Evolutionary conservation across 2,329 filamentous ascomycete species (phyloP), one percentile per base, ranked within the genome.

Genomic region (Dactylonectria estremocensis): DNA sequence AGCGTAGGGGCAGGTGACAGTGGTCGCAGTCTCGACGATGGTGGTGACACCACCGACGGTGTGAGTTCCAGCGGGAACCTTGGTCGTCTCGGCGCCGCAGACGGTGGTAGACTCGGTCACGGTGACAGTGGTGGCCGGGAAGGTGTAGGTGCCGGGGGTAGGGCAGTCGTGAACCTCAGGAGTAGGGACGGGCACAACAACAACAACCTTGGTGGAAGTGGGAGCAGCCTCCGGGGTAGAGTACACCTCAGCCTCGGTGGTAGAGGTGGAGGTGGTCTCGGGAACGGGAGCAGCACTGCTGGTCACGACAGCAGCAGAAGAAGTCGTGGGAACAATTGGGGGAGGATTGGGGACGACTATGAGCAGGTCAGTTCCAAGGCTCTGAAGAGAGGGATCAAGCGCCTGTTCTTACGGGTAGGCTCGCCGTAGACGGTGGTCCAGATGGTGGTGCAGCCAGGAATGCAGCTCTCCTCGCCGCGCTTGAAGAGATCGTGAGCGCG

Each of bases 31-130:
- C 74, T 86, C 83, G 68, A 94, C 92, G 48, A 92, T 82, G 49
- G 92, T 94, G 70, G 91, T 93, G 66, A 93, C 88, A 84, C 92
- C 92, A 74, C 92, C 92, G 70, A 91, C 82, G 72, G 91, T 93
- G 86, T 93, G 86, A 48, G 86, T 89, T 77, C 92, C 92, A 66
- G 86, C 72, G 62, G 90, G 83, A 56, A 93, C 84, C 57, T 85
- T 81, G 72, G 91, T 92, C 66, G 88, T 86, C 70, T 89, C 85
- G 59, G 88, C 87, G 74, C 82, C 91, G 80, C 88, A 90, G 69
- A 93, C 91, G 45, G 90, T 93, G 73, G 90, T 92, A 67, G 88
- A 87, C 80, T 90, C 84, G 69, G 86, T 90, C 72, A 95, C 83
- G 68, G 89, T 91, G 72, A 93, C 78, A 69, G 92, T 95, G 73